Percentiles rank a stretch among this genome's conserved stretches.
phyloP scores from a whole-genome alignment of 371 early-diverging fungal species.

The Apophysomyces variabilis region DNA sequence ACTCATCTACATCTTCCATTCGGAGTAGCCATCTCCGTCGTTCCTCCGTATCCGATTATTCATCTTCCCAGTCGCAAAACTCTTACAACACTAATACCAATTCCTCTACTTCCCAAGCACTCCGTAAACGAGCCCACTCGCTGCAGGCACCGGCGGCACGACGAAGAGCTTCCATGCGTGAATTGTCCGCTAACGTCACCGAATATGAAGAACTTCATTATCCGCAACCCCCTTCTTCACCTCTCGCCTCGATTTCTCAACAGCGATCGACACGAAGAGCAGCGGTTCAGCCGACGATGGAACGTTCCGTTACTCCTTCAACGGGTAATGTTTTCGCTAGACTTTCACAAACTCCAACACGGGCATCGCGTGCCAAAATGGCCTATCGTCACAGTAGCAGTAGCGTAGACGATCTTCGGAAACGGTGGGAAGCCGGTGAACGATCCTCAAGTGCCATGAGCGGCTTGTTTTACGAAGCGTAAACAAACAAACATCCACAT shows the following conservation, averaged over 20 bases:
- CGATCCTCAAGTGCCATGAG: constrained; percentile 18
- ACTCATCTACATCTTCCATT: constrained; percentile 57
- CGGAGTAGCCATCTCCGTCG: constrained; percentile 51
- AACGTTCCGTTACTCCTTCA: constrained; percentile 30
- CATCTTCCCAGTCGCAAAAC: constrained; percentile 40
- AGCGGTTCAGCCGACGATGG: constrained; percentile 8
- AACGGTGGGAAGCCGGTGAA: constrained; percentile 26
- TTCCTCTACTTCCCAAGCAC: constrained; percentile 28
- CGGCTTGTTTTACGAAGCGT: background rate
- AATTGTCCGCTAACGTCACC: constrained; percentile 29
- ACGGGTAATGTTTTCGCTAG: constrained; percentile 49
- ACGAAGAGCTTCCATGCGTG: constrained; percentile 43
- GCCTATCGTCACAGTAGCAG: constrained; percentile 32
- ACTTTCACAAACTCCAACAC: constrained; percentile 48
- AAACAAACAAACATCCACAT: background rate
- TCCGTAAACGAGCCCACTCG: constrained; percentile 33
- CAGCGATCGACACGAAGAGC: background rate
- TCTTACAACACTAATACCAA: constrained; percentile 34
- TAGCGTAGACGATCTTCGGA: constrained; percentile 30
- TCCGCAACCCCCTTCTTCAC: constrained; percentile 28
- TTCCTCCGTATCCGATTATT: constrained; percentile 50
- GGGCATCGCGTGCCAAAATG: constrained; percentile 51
- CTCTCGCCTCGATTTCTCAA: constrained; percentile 18
- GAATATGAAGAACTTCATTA: constrained; percentile 18
- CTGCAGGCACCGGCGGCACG: constrained; percentile 24